phyloP scores from a whole-genome alignment of 1,284 basidiomycete species.

The Hypsizygus ulmarius region DNA sequence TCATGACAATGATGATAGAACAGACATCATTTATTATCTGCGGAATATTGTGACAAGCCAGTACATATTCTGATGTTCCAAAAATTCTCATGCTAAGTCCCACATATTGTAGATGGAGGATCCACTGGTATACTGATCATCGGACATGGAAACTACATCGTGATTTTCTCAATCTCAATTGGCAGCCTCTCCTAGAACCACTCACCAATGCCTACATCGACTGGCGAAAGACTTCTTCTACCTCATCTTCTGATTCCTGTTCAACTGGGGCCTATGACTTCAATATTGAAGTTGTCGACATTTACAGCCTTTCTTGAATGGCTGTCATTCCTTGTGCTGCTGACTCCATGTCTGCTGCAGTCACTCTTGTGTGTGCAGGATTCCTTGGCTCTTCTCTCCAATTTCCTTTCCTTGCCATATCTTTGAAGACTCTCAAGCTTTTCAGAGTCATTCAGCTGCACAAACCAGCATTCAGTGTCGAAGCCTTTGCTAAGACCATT shows the following conservation, averaged over 20 bases:
- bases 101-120: slow-evolving; percentile 3
- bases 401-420: slow-evolving; percentile 6
- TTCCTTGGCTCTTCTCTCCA: not conserved
- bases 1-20: not conserved
- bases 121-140: slow-evolving; percentile 4
- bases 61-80: not conserved
- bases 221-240: not conserved
- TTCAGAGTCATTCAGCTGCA: slow-evolving; percentile 20
- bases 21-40: not conserved
- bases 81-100: no score
- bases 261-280: slow-evolving; percentile 6
- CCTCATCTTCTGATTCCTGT: not conserved
- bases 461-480: slow-evolving; percentile 30
- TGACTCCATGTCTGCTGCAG: not conserved
- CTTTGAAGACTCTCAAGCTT: slow-evolving; percentile 29
- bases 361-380: not conserved
- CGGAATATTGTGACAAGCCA: slow-evolving; percentile 3
- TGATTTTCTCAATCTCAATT: not conserved
- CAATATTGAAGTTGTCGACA: slow-evolving; percentile 10
- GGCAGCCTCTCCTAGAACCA: not conserved
- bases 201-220: slow-evolving; percentile 2
- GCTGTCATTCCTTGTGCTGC: not conserved
- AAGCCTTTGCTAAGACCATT: slow-evolving; percentile 33
- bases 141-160: slow-evolving; percentile 5
- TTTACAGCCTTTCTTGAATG: slow-evolving; percentile 1